Conservation (phyloP, 306 rosid genomes). For the Mimosa bimucronata region DNA sequence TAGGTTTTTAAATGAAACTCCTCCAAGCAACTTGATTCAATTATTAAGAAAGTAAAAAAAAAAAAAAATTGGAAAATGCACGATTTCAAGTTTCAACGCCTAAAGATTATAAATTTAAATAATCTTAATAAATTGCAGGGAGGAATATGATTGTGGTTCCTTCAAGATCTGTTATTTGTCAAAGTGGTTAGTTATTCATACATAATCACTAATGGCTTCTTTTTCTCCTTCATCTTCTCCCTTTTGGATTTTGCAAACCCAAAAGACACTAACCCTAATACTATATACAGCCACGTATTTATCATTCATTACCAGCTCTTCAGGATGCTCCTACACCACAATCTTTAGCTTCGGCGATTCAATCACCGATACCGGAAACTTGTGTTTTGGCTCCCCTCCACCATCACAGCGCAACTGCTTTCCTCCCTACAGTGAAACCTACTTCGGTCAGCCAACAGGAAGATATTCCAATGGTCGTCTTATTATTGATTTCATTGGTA, state of each 20-base stretch:
- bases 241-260: background rate
- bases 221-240: background rate
- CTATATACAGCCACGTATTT: background rate
- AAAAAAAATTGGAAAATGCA: too few relatives aligned
- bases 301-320: background rate
- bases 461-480: conserved; percentile 7
- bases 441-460: background rate
- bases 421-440: background rate
- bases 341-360: background rate
- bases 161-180: too few relatives aligned
- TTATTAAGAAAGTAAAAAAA: too few relatives aligned
- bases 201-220: background rate
- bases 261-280: too few relatives aligned
- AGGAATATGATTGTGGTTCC: too few relatives aligned
- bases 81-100: too few relatives aligned
- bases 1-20: background rate
- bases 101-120: too few relatives aligned
- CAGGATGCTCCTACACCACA: background rate
- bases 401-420: background rate
- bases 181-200: background rate
- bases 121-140: too few relatives aligned
- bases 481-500: background rate
- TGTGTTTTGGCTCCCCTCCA: background rate
- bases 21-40: background rate
- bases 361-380: background rate